phyloP scores from a whole-genome alignment of 768 basidiomycete species.

The Saitozyma podzolica region DNA sequence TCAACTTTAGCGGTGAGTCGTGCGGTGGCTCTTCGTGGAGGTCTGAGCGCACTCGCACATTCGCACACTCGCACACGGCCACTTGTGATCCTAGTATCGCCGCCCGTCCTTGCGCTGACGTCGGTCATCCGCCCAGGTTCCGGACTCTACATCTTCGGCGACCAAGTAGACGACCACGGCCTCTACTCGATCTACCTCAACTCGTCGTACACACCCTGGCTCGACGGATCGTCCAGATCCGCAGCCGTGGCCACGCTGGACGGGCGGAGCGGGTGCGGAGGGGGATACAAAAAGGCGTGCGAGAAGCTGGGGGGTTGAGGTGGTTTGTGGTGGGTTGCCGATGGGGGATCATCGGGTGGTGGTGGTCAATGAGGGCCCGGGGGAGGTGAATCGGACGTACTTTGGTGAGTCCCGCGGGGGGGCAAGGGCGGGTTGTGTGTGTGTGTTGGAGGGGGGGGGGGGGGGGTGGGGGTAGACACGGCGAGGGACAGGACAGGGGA shows the following conservation, averaged over 20 bases:
- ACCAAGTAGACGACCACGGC: slow-evolving; percentile 52
- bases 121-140: slow-evolving; percentile 21
- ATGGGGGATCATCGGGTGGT: slow-evolving; percentile 1
- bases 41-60: too few relatives aligned
- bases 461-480: too few relatives aligned
- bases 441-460: too few relatives aligned
- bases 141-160: slow-evolving; percentile 50
- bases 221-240: not conserved
- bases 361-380: slow-evolving; percentile 5
- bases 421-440: not conserved
- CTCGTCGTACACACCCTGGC: not conserved
- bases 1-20: slow-evolving; percentile 30
- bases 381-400: not conserved
- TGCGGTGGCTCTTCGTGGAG: not conserved
- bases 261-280: slow-evolving; percentile 11
- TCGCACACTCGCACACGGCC: too few relatives aligned
- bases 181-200: slow-evolving; percentile 34
- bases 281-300: slow-evolving; percentile 8
- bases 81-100: too few relatives aligned
- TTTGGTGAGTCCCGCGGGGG: slow-evolving; percentile 6
- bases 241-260: not conserved
- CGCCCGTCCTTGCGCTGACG: too few relatives aligned
- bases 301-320: slow-evolving; percentile 9
- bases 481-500: too few relatives aligned
- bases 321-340: slow-evolving; percentile 1